Evolutionary conservation across 768 basidiomycete species (phyloP), one percentile per base, ranked within the genome.

Genomic region (Pholiota molesta): DNA sequence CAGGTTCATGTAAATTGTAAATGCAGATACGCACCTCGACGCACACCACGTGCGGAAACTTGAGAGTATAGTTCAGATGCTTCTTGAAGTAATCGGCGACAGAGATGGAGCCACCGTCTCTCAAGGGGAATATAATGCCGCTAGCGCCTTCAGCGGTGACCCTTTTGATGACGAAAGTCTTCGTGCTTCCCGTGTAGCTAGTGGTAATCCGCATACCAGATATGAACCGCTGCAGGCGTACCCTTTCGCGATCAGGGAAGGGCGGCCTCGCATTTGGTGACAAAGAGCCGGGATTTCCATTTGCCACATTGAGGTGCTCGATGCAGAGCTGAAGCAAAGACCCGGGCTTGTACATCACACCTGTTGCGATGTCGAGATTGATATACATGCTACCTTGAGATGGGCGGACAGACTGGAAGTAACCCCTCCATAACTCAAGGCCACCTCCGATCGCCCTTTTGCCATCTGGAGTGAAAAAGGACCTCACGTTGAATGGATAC

Each of bases 361-460:
- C 91, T 0, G 92, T 91, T 0, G 87, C 86, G 44, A 91, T 91
- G 66, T 94, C 92, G 65, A 94, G 78, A 60, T 94, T 94, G 64
- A 94, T 77, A 21, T 92, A 74, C 72, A 93, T 81, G 0, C 74
- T 75, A 0, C 84, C 85, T 16, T 86, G 80, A 0, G 85, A 83
- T 0, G 92, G 91, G 5, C 92, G 81, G 13, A 92, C 78, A 0
- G 89, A 90, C 71, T 93, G 92, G 75, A 94, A 93, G 61, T 91
- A 94, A 0, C 92, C 92, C 4, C 91, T 78, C 88, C 90, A 90
- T 0, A 93, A 78, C 11, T 85, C 81, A 1, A 94, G 75, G 0
- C 92, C 92, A 0, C 69, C 69, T 0, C 89, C 87, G 29, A 91
- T 79, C 42, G 73, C 68, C 59, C 74, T 80, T 11, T 77, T 81